These are phyloP conservation scores for Acacia confusa DNA, from an alignment of 306 rosid species.

Conservation along the genomic window DNA sequence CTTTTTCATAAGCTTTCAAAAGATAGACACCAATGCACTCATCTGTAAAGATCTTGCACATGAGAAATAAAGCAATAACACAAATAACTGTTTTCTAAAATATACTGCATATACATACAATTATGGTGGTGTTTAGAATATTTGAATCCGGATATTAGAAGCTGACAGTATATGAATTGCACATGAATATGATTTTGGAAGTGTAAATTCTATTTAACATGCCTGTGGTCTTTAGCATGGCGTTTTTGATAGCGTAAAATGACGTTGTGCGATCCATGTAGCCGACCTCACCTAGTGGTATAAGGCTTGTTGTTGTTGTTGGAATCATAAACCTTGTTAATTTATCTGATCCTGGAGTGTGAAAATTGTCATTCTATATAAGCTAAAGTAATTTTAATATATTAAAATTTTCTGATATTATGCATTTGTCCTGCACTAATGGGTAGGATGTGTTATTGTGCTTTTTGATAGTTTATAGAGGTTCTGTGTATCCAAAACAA, in stretches of 20 bases:
- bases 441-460: not conserved
- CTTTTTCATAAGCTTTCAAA: not conserved
- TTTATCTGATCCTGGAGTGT: constrained; percentile 11
- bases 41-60: constrained; percentile 14
- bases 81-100: constrained; percentile 10
- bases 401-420: not conserved
- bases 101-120: not conserved
- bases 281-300: no score
- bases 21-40: not conserved
- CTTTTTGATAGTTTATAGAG: constrained; percentile 20
- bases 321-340: not conserved
- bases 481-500: not conserved
- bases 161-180: not conserved
- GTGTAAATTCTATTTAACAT: constrained; percentile 7
- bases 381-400: constrained; percentile 1
- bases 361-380: constrained; percentile 1
- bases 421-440: not conserved
- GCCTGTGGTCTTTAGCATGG: not conserved
- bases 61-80: not conserved
- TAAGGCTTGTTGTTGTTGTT: no score
- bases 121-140: constrained; percentile 17
- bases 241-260: no score
- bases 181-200: constrained; percentile 6
- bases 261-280: no score
- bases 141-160: not conserved